Evolutionary conservation across 176 grass and related monocot genomes (phyloP), one percentile per base, ranked within the genome.

Genomic region (Cenchrus americanus): DNA sequence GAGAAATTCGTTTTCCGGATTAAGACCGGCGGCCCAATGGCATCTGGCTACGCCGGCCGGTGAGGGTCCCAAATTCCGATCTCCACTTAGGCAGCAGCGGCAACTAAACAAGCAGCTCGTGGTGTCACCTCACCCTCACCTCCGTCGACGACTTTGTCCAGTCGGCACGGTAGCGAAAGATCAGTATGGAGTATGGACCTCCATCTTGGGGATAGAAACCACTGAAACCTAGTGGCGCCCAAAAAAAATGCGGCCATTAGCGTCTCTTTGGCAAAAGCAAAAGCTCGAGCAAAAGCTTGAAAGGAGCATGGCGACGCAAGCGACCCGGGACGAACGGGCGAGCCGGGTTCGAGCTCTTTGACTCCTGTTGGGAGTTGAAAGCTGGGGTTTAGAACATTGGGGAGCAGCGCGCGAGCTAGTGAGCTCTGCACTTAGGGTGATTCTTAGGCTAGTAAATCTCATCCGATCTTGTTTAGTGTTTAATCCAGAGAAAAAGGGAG

Each of bases 351-450:
- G 10, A 10, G 22, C 47, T 69, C 62, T 69, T 34, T 67, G 18
- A 23, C 69, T 50, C 40, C 37, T 49, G 50, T 59, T 26, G 13
- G 49, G 49, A 65, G 77, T 23, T 66, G 48, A 47, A 66, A 75
- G 48, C 26, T 46, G 63, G 22, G 17, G 44, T 78, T 78, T 64
- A 71, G 23, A 66, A 73, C 24, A 79, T 40, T 40, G 26, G 44
- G 0, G 53, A 63, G 26, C 32, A 11, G 5, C 7, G 79, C 3
- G 34, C 34, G 79, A 37, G 34, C 34, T 37, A 87, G 64, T 53
- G 72, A 77, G 7, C 30, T 52, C 73, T 88, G 80, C 72, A 88
- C 80, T 88, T 53, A n/a, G 73, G 46, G 80, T 46, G 80, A 83
- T 83, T 44, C 24, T 70, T 83, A 11, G 14, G 55, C 32, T 47